Base-by-base conservation (phyloP, 2,329 filamentous ascomycete genomes). In the Claviceps pusilla region DNA sequence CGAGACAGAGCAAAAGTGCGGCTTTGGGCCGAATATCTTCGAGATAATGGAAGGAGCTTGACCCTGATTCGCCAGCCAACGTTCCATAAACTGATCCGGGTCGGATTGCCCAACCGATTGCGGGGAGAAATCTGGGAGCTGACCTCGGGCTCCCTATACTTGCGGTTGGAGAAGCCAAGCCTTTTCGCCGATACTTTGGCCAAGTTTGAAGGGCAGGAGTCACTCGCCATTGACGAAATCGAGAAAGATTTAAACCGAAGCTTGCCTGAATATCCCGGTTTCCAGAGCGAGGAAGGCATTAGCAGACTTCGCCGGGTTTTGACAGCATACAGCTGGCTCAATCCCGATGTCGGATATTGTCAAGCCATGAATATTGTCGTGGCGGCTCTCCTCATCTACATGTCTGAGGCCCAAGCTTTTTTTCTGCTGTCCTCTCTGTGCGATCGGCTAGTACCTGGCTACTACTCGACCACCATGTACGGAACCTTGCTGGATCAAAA, bases 351-450 rank as follows among this genome's bases (percentile, higher is more conserved):
- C 54, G 93, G 93, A 60, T 98, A 98, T 70, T 98, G 93, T 68
- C 93, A 98, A 71, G 93, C 93, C 58, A 98, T 98, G 93, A 98
- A 98, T 69, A 98, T 98, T 61, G 93, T 98, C 39, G 91, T 96
- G 54, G 93, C 93, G 19, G 93, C 93, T n/a, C 74, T 98, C 55
- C 78, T 98, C 62, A 98, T 98, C 75, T 97, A 97, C 74, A 95
- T 95, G 83, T 97, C 90, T 9, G 93, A 98, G 70, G 71, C 86
- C 0, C 93, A 98, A 70, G 93, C 93, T 1, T 98, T 97, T 71
- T 98, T 93, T 68, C 76, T 96, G 7, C 79, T 98, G 47, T 95
- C 89, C 1, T 79, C 91, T 1, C 76, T 98, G 16, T 98, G 93
- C 72, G 91, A 97, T 67, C 84, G 91, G 49, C 76, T 98, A 2